Evolutionary conservation across 2,329 filamentous ascomycete species (phyloP).

Genomic region (Cladophialophora carrionii): DNA sequence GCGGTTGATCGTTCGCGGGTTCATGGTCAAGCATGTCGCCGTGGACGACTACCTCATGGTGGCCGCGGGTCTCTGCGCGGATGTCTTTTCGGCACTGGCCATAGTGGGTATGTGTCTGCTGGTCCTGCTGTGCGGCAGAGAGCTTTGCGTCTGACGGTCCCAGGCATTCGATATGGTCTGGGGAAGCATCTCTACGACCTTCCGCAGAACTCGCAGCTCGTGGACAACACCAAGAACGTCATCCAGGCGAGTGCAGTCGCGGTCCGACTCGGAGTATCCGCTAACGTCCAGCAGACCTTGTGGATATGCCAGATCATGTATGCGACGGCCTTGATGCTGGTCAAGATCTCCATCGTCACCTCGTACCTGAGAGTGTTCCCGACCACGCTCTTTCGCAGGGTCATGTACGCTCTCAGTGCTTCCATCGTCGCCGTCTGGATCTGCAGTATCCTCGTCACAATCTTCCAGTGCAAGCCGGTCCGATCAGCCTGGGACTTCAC

Average conservation of each 20-base stretch:
- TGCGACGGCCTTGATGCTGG: conserved; percentile 46
- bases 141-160: not conserved
- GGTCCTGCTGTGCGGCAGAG: not conserved
- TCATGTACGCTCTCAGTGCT: conserved; percentile 33
- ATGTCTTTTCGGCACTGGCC: conserved; percentile 33
- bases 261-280: not conserved
- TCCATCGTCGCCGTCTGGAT: conserved; percentile 37
- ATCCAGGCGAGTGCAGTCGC: conserved; percentile 31
- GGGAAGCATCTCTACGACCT: conserved; percentile 42
- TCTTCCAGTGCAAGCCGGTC: conserved; percentile 53
- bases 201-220: conserved; percentile 31
- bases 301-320: conserved; percentile 57
- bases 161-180: conserved; percentile 40
- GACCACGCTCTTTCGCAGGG: conserved; percentile 28
- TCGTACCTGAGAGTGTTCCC: conserved; percentile 44
- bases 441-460: conserved; percentile 49
- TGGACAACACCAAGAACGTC: conserved; percentile 35
- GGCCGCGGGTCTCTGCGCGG: conserved; percentile 31
- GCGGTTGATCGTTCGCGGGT: conserved; percentile 30
- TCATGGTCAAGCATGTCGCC: conserved; percentile 35
- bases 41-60: conserved; percentile 37
- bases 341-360: conserved; percentile 43
- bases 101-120: conserved; percentile 32
- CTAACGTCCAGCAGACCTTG: conserved; percentile 42
- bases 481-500: conserved; percentile 47